These are phyloP conservation scores for Candida chilensis DNA, from an alignment of 805 yeast genomes.

Conservation along the genomic window DNA sequence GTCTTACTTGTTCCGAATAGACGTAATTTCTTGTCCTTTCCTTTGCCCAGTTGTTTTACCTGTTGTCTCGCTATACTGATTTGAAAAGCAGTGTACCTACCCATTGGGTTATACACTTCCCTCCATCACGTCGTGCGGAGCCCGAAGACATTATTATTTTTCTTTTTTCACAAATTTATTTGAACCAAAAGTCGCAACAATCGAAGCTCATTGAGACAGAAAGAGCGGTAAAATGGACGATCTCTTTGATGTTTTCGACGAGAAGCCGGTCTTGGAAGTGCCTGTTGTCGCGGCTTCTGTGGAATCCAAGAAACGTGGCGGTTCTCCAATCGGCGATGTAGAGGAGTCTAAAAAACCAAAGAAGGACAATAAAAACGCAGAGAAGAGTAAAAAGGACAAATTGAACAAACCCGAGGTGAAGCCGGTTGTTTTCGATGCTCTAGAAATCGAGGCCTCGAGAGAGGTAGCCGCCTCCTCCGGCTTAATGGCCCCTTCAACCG, in stretches of 20 bases:
- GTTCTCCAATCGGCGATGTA: constrained; percentile 6
- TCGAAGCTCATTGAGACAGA: no score
- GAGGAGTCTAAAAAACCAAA: constrained; percentile 12
- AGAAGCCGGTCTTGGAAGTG: constrained; percentile 33
- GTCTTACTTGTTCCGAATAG: no score
- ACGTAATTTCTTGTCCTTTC: no score
- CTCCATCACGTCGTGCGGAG: no score
- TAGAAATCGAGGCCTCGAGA: constrained; percentile 83
- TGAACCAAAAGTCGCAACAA: no score
- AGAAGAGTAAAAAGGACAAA: constrained; percentile 14
- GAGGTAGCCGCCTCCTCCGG: constrained; percentile 83
- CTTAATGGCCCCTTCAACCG: constrained; percentile 33
- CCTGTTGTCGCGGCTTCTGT: constrained; percentile 12
- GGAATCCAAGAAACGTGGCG: constrained; percentile 10
- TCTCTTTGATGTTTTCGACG: constrained; percentile 55
- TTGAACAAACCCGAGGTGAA: constrained; percentile 34
- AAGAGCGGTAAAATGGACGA: no score
- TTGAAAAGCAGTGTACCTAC: no score
- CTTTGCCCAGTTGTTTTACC: no score
- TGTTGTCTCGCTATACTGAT: no score
- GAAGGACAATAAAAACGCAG: constrained; percentile 15
- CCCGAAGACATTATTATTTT: no score
- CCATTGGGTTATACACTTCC: not conserved
- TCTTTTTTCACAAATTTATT: no score
- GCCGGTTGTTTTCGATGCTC: constrained; percentile 78